phyloP scores from a whole-genome alignment of 192 early-diverging fungal genomes.

The Chytriomyces sp. region DNA sequence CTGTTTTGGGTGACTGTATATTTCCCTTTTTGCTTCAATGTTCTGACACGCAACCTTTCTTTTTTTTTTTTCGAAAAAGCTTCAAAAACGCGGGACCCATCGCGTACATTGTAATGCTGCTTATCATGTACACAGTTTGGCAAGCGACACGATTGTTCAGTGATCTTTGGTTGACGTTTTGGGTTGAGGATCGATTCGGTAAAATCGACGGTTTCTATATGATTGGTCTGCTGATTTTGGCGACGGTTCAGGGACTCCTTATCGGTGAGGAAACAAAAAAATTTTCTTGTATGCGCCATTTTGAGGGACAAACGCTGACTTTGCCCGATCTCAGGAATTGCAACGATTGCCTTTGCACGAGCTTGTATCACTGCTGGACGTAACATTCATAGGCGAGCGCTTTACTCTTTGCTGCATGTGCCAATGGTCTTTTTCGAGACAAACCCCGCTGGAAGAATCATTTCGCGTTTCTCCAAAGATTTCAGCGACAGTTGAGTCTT shows the following conservation, averaged over 20 bases:
- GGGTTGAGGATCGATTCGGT: constrained; percentile 13
- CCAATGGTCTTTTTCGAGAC: constrained; percentile 79
- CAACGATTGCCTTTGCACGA: background rate
- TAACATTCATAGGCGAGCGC: background rate
- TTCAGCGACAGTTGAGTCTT: constrained; percentile 50
- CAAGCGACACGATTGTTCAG: constrained; percentile 6
- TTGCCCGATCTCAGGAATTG: too few species aligned
- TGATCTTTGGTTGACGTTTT: constrained; percentile 26
- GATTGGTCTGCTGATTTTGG: background rate
- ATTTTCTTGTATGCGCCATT: background rate
- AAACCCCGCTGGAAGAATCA: constrained; percentile 72
- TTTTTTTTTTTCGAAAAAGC: background rate
- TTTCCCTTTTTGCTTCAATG: background rate
- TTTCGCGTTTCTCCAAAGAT: constrained; percentile 71
- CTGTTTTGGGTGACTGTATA: too few species aligned
- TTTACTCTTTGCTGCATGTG: constrained; percentile 52
- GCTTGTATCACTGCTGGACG: background rate
- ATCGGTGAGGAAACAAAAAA: too few species aligned
- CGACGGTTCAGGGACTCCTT: background rate
- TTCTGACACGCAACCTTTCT: background rate
- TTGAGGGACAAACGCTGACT: too few species aligned
- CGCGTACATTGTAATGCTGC: background rate
- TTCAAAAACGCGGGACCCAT: constrained; percentile 24
- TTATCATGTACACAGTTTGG: background rate
- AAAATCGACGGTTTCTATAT: background rate